A percentile compares a stretch with the other conserved stretches of the same genome.
These are phyloP conservation scores for Babesia bovis DNA, from an alignment of 169 alveolate genomes.

Conservation along the genomic window DNA sequence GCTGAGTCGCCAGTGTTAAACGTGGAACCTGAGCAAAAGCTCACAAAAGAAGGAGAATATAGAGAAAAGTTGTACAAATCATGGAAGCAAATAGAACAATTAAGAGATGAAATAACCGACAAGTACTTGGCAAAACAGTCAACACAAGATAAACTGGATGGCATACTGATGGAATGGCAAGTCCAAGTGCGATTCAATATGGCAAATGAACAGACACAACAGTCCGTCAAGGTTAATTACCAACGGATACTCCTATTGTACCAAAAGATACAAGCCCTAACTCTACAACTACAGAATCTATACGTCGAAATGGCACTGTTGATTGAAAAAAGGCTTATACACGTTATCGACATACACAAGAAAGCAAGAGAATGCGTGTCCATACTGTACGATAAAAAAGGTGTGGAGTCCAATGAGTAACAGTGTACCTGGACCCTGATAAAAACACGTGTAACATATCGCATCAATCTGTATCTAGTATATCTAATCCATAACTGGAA, in stretches of 20 bases:
- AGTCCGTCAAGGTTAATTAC: constrained; percentile 48
- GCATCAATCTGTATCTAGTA: too few species aligned
- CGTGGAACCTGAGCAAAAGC: background rate
- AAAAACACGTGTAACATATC: too few species aligned
- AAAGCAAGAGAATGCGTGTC: constrained; percentile 33
- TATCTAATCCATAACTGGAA: too few species aligned
- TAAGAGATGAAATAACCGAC: constrained; percentile 41
- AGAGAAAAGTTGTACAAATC: constrained; percentile 14
- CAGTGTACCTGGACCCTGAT: too few species aligned
- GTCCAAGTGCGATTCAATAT: constrained; percentile 38
- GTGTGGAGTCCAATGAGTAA: too few species aligned
- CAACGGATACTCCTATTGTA: constrained; percentile 51
- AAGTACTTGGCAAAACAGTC: constrained; percentile 62
- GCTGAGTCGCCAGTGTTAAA: background rate
- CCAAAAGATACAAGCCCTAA: constrained; percentile 53
- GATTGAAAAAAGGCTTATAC: constrained; percentile 38
- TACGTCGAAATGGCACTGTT: constrained; percentile 46
- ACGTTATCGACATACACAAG: constrained; percentile 29
- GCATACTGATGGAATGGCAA: constrained; percentile 33
- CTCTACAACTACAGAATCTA: constrained; percentile 43
- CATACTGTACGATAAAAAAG: constrained; percentile 46
- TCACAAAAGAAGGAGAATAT: constrained; percentile 24
- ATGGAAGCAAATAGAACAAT: constrained; percentile 13
- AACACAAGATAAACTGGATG: constrained; percentile 44
- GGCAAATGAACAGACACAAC: constrained; percentile 16